phyloP scores from a whole-genome alignment of 768 basidiomycete genomes.

The Agrocybe chaxingu region DNA sequence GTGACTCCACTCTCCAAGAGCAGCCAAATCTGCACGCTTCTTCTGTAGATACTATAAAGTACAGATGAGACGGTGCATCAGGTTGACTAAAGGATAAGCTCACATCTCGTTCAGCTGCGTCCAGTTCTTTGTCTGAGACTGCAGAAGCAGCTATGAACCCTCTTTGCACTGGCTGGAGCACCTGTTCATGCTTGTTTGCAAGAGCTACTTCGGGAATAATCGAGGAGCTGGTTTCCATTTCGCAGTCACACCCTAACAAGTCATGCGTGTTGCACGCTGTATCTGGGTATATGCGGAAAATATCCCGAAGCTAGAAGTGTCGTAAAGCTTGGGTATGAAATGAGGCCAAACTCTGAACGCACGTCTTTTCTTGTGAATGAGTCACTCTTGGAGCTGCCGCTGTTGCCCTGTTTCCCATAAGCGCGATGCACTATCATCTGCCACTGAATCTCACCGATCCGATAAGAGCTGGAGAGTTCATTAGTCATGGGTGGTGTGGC shows the following conservation, averaged over 20 bases:
- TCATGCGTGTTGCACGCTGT: constrained; percentile 93
- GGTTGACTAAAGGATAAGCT: constrained; percentile 12
- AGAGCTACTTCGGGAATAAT: constrained; percentile 1
- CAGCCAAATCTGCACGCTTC: constrained; percentile 65
- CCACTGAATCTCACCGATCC: constrained; percentile 47
- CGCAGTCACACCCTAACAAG: constrained; percentile 78
- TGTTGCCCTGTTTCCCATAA: too few relatives aligned
- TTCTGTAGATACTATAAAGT: constrained; percentile 55
- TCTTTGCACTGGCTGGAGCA: constrained; percentile 21
- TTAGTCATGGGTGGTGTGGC: background rate
- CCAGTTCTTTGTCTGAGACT: constrained; percentile 40
- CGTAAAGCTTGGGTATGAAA: constrained; percentile 6
- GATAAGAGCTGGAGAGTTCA: constrained; percentile 53
- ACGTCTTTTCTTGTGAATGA: constrained; percentile 89
- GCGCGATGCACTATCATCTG: too few relatives aligned
- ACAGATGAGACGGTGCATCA: background rate
- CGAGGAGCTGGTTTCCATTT: constrained; percentile 15
- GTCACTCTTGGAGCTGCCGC: constrained; percentile 61
- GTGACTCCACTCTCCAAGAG: constrained; percentile 82
- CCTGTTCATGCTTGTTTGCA: background rate
- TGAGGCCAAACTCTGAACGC: constrained; percentile 18
- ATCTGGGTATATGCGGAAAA: constrained; percentile 81
- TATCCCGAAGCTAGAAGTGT: constrained; percentile 70
- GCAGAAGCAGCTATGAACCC: constrained; percentile 71
- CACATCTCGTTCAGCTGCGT: constrained; percentile 54